Base-by-base conservation (phyloP, 2,329 filamentous ascomycete genomes). In the Epichloe glyceriae region DNA sequence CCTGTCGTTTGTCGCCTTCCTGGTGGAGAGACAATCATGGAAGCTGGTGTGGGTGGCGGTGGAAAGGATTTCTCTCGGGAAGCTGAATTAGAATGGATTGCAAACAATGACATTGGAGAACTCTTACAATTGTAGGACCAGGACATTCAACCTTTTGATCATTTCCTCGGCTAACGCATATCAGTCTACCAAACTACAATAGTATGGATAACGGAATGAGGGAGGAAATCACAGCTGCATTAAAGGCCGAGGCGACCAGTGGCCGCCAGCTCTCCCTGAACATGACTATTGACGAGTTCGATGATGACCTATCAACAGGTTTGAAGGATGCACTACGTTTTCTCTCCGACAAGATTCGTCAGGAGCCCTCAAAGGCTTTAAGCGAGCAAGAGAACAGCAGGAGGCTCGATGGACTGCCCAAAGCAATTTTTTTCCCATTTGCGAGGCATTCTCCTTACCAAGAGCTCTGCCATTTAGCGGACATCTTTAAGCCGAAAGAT, bases 401-500 rank as follows among this genome's bases (percentile, higher is more conserved):
- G 1, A 46, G 48, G 5, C 57, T n/a, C 35, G 44, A 41, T 33
- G 56, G 2, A 0, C 60, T 78, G 2, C 67, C 74, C 0, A 67
- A 58, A 12, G 60, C 60, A 0, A 78, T 83, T 3, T 68, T 63
- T 0, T 96, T 95, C 57, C 87, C 90, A 0, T 96, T 90, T 61
- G 91, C 91, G 0, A 79, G 91, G 1, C 91, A 97, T 64, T 94
- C 91, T 0, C 95, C 88, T 0, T 91, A 93, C 53, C 70, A 73
- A 0, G 91, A 96, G 62, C 75, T 95, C 3, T 85, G 87, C 55
- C 68, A 80, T 49, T 69, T 96, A 1, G 73, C 95, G 1, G 63
- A 71, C 3, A 71, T 73, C 0, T 86, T 96, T 58, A 76, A 70
- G 30, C 89, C 89, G 0, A 79, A 69, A 44, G 88, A 96, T 58